Evolutionary conservation across 2,329 filamentous ascomycete species (phyloP).

Genomic region (Thelonectria blattea): DNA sequence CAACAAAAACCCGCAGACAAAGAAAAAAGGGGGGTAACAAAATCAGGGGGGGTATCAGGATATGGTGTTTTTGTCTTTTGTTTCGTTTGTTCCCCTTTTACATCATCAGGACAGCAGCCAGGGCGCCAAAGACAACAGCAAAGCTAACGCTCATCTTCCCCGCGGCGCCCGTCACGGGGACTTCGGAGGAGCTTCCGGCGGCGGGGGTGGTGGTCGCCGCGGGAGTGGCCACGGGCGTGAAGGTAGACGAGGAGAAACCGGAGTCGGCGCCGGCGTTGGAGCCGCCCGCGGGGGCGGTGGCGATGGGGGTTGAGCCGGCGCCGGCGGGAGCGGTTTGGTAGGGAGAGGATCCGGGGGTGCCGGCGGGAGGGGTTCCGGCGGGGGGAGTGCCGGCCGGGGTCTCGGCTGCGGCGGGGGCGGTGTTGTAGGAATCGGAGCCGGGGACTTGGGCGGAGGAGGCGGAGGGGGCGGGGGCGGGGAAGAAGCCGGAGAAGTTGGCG

Average conservation of each 20-base stretch:
- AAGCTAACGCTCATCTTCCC: conserved; percentile 21
- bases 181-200: conserved; percentile 2
- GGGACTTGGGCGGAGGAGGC: background rate
- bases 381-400: conserved; percentile 1
- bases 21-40: background rate
- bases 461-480: background rate
- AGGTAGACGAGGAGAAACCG: background rate
- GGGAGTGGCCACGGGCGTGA: conserved; percentile 7
- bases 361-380: background rate
- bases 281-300: background rate
- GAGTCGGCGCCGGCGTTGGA: conserved; percentile 2
- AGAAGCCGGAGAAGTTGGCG: background rate
- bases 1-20: background rate
- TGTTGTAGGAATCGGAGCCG: background rate
- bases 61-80: background rate
- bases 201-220: conserved; percentile 4
- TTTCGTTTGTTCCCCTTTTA: background rate
- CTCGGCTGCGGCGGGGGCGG: background rate
- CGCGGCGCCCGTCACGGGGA: conserved; percentile 18
- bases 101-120: conserved; percentile 23
- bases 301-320: conserved; percentile 8
- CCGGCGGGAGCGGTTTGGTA: background rate
- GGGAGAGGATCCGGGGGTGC: conserved; percentile 1
- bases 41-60: background rate
- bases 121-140: conserved; percentile 14